Base-by-base conservation (phyloP, 306 rosid genomes). In the Lablab purpureus region DNA sequence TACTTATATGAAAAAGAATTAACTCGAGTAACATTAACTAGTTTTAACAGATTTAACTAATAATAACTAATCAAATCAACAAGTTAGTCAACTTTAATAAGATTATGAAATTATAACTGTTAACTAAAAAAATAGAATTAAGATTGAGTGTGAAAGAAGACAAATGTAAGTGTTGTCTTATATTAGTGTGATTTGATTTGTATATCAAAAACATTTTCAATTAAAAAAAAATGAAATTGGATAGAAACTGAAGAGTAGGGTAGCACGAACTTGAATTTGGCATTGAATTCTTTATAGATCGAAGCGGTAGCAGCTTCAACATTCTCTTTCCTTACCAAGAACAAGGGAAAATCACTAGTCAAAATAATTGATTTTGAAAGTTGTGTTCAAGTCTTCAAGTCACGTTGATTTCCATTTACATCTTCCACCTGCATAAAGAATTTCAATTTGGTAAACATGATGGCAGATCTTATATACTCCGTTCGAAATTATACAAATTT, bases 341-440 rank as follows among this genome's bases (percentile, higher is more conserved):
- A 59, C 46, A 27, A n/a, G 59, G 47, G 9, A 75, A 74, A 45
- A 0, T n/a, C 1, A 28, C 30, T 4, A 32, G 80, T 76, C 73
- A 63, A 63, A 34, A 34, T 47, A 25, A 63, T 49, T 63, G 63
- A 76, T 32, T 63, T 76, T 64, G 73, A 76, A 76, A 47, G 19
- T 60, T 75, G 60, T 30, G 32, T 45, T 60, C 34, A 27, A 46
- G 64, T 76, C 18, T 63, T 49, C 18, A 40, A n/a, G 80, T 76
- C 73, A 25, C 64, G 73, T 21, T 75, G 50, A 64, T 65, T 76
- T 76, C 64, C 32, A 58, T 59, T 43, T 18, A 62, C 59, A 60
- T 25, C 70, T 22, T 45, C 36, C 8, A n/a, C 0, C 22, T 28
- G 14, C 49, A 28, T 30, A 45, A 62, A 47, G 15, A 60, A 75